These are phyloP conservation scores for Mariannaea sp. DNA, from an alignment of 2,329 filamentous ascomycete genomes.

Conservation along the genomic window DNA sequence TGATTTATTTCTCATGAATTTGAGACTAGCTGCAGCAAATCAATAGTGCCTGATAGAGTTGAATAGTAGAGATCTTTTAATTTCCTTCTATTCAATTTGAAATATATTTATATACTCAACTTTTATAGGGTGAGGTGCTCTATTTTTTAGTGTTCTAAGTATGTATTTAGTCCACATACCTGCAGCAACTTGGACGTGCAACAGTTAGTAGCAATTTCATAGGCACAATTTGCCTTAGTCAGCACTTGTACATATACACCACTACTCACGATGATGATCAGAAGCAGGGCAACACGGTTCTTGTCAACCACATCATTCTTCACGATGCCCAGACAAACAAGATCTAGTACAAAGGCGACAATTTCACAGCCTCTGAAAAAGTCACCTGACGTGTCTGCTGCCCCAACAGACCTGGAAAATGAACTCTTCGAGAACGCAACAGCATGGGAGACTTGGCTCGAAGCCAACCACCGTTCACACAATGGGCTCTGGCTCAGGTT, in stretches of 20 bases:
- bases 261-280: neutral
- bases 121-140: no score
- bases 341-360: slow-evolving; percentile 21
- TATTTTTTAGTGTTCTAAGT: no score
- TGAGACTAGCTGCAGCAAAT: no score
- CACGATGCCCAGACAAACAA: slow-evolving; percentile 29
- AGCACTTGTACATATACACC: neutral
- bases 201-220: no score
- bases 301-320: neutral
- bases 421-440: slow-evolving; percentile 21
- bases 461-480: slow-evolving; percentile 19
- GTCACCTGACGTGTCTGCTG: rapidly evolving
- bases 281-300: neutral
- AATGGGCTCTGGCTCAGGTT: slow-evolving; percentile 54
- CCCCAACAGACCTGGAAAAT: neutral
- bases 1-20: neutral
- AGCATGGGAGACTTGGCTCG: slow-evolving; percentile 28
- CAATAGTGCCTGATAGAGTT: no score
- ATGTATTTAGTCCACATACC: no score
- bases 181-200: no score
- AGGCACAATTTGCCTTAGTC: slow-evolving; percentile 4
- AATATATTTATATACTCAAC: no score
- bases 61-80: no score
- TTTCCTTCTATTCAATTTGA: no score
- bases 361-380: neutral